These are phyloP conservation scores for Aspergillus texensis DNA, from an alignment of 2,329 filamentous ascomycete genomes.

Conservation along the genomic window DNA sequence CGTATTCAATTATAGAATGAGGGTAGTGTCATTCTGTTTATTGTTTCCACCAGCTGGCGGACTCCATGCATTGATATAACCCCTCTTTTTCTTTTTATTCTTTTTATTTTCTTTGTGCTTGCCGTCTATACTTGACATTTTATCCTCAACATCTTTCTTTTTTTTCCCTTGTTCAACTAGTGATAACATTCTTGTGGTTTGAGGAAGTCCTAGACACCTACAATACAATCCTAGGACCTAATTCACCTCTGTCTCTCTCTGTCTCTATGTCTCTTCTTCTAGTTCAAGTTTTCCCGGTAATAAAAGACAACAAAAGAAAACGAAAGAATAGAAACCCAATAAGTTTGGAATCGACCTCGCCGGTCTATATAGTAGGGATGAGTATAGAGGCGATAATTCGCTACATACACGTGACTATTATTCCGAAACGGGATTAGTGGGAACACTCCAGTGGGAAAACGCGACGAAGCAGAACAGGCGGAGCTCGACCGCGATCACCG, in stretches of 20 bases:
- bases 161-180: neutral
- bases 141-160: neutral
- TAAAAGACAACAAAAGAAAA: neutral
- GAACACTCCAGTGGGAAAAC: constrained; percentile 28
- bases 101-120: neutral
- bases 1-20: constrained; percentile 19
- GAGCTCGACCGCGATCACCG: constrained; percentile 30
- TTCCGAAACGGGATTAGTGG: constrained; percentile 31
- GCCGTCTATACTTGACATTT: neutral
- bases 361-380: too few species aligned
- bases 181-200: neutral
- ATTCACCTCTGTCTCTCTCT: neutral
- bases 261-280: neutral
- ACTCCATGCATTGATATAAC: constrained; percentile 19
- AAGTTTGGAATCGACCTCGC: neutral
- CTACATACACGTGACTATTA: constrained; percentile 28
- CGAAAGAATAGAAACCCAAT: neutral
- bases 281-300: neutral
- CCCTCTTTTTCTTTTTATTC: constrained; percentile 1
- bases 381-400: neutral
- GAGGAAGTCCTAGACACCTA: neutral
- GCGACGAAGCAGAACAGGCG: constrained; percentile 28
- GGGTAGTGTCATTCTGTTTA: constrained; percentile 24
- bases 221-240: neutral
- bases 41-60: constrained; percentile 19